Conservation (phyloP, 371 early-diverging fungal genomes). For the Mucor racemosus region DNA sequence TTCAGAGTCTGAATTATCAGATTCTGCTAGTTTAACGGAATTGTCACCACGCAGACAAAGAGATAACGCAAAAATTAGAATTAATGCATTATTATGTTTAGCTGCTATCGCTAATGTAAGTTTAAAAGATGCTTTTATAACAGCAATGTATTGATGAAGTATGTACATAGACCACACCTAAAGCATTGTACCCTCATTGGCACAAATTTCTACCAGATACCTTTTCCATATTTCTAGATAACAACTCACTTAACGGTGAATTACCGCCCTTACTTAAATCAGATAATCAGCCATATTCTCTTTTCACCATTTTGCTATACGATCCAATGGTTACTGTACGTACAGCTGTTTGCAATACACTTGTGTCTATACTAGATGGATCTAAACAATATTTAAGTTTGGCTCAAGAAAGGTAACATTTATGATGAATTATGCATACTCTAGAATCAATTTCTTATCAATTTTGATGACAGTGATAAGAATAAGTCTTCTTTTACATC, state of each 20-base stretch:
- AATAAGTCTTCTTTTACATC: constrained; percentile 55
- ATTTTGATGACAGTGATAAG: constrained; percentile 5
- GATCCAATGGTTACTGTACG: constrained; percentile 53
- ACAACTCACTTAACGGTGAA: constrained; percentile 22
- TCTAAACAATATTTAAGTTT: constrained; percentile 65
- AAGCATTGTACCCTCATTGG: constrained; percentile 64
- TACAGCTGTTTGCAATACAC: constrained; percentile 56
- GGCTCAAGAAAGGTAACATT: constrained; percentile 60
- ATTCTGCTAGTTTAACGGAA: constrained; percentile 34
- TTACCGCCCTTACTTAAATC: constrained; percentile 32
- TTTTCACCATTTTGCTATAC: constrained; percentile 52
- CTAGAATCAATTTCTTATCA: not conserved
- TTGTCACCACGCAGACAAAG: constrained; percentile 32
- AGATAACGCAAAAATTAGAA: constrained; percentile 59
- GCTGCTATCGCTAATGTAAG: constrained; percentile 58
- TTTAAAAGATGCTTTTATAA: not conserved
- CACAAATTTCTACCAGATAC: constrained; percentile 62
- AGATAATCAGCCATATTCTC: constrained; percentile 48
- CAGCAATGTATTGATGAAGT: not conserved
- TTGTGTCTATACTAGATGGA: constrained; percentile 63
- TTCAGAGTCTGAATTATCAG: constrained; percentile 71
- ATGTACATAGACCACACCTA: constrained; percentile 51
- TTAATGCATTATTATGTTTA: constrained; percentile 63
- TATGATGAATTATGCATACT: too few species aligned
- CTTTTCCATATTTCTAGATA: constrained; percentile 36